Conservation (phyloP, 2,329 filamentous ascomycete species). For the Magnaporthiopsis rhizophila region DNA sequence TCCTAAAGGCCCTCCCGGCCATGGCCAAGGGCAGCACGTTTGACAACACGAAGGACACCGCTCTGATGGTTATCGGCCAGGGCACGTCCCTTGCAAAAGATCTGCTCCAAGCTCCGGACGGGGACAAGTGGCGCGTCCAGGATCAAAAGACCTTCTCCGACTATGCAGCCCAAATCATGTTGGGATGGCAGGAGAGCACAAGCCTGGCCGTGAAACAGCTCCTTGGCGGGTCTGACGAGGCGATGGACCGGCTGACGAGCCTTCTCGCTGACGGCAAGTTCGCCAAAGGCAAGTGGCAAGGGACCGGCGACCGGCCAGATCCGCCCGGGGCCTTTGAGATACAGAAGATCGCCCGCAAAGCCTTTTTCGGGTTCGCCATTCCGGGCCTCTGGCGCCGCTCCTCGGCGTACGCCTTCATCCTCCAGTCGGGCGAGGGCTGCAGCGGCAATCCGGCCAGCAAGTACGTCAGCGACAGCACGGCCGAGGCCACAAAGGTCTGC, state of each 20-base stretch:
- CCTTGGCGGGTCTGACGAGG: constrained; percentile 18
- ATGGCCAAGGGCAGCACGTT: constrained; percentile 12
- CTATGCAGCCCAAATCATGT: constrained; percentile 20
- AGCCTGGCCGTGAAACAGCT: constrained; percentile 12
- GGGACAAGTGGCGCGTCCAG: no score
- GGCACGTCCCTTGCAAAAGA: constrained; percentile 21
- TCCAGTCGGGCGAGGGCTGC: constrained; percentile 24
- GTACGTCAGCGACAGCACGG: constrained; percentile 17
- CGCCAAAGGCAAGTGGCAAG: constrained; percentile 12
- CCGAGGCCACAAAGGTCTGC: constrained; percentile 19
- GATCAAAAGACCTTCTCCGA: constrained; percentile 19
- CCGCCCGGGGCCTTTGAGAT: constrained; percentile 2
- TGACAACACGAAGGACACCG: constrained; percentile 20
- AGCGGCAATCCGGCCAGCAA: constrained; percentile 14
- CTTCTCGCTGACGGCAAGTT: constrained; percentile 23
- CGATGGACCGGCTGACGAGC: constrained; percentile 16
- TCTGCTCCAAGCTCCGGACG: constrained; percentile 10
- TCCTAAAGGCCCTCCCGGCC: constrained; percentile 16
- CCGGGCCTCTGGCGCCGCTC: constrained; percentile 22
- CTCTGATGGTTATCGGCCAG: constrained; percentile 18
- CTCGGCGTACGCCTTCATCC: constrained; percentile 20
- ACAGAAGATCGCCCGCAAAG: constrained; percentile 14
- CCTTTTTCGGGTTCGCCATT: constrained; percentile 24
- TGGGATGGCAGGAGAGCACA: constrained; percentile 18
- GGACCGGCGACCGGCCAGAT: neutral